Evolutionary conservation across 1,284 basidiomycete species (phyloP).

Genomic region (Sparassis latifolia): DNA sequence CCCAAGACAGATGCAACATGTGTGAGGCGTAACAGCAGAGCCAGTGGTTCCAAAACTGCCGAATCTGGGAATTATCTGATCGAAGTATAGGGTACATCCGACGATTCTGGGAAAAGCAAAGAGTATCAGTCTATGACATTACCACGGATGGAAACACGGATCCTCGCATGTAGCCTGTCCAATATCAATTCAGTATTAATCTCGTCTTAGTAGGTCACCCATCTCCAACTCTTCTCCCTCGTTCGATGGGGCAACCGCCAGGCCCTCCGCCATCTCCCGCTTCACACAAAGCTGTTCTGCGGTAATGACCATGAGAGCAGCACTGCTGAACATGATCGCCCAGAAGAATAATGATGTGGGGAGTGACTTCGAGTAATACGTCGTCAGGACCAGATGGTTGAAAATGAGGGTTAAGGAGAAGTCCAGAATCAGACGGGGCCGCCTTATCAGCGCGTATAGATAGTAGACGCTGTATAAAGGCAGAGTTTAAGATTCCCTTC

Average conservation of each 20-base stretch:
- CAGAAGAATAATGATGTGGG: constrained; percentile 91
- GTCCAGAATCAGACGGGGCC: constrained; percentile 92
- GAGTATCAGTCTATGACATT: too few species aligned
- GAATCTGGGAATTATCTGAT: too few species aligned
- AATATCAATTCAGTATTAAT: constrained; percentile 7
- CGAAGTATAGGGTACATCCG: too few species aligned
- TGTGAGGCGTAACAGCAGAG: too few species aligned
- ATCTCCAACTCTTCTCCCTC: constrained; percentile 48
- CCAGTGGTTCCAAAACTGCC: too few species aligned
- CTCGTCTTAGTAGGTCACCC: constrained; percentile 39
- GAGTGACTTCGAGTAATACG: constrained; percentile 83
- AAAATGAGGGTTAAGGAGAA: constrained; percentile 87
- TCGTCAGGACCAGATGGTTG: constrained; percentile 87
- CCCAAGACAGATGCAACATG: too few species aligned
- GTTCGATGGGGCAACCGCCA: constrained; percentile 48
- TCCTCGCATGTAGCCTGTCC: too few species aligned
- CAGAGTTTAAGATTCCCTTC: constrained; percentile 7
- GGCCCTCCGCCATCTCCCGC: constrained; percentile 86
- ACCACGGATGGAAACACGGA: too few species aligned
- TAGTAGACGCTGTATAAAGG: constrained; percentile 66
- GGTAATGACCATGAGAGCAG: constrained; percentile 69
- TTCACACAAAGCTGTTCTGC: constrained; percentile 92
- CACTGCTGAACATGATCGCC: constrained; percentile 68
- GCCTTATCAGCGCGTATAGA: constrained; percentile 80
- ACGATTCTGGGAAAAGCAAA: too few species aligned